Evolutionary conservation across 345 rosid genomes (phyloP).

Genomic region (Excoecaria cochinchinensis): DNA sequence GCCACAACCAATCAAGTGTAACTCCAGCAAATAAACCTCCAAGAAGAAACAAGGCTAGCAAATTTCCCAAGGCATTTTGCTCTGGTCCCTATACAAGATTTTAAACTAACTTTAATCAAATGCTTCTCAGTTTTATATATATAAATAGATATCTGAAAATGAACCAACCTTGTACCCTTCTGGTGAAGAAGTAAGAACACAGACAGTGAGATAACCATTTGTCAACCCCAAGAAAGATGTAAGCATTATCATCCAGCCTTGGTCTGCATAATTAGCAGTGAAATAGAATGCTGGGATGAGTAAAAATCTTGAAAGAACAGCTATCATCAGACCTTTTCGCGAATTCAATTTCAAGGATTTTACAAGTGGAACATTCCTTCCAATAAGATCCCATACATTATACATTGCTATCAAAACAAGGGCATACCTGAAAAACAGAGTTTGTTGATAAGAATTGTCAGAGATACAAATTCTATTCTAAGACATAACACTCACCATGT

Average conservation of each 20-base stretch:
- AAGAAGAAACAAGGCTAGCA: slow-evolving; percentile 54
- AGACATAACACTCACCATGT: slow-evolving; percentile 46
- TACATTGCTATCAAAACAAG: slow-evolving; percentile 70
- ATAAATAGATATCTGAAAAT: neutral
- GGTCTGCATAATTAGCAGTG: too few species aligned
- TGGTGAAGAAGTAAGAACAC: slow-evolving; percentile 71
- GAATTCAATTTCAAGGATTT: slow-evolving; percentile 50
- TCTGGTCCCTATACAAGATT: slow-evolving; percentile 51
- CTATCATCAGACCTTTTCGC: slow-evolving; percentile 46
- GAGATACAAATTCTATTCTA: neutral
- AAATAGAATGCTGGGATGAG: too few species aligned
- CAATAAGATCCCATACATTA: slow-evolving; percentile 58
- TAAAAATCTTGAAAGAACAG: slow-evolving; percentile 46
- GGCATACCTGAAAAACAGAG: slow-evolving; percentile 50
- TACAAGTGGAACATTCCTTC: slow-evolving; percentile 58
- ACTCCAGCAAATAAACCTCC: slow-evolving; percentile 59
- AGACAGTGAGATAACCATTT: slow-evolving; percentile 71
- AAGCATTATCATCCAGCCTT: too few species aligned
- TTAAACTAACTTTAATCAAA: too few species aligned
- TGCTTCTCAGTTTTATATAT: too few species aligned
- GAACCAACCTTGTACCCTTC: slow-evolving; percentile 69
- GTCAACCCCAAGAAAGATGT: slow-evolving; percentile 67
- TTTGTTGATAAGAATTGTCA: neutral
- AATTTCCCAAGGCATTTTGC: slow-evolving; percentile 65
- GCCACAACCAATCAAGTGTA: slow-evolving; percentile 64